phyloP scores from a whole-genome alignment of 306 rosid species.

The Dalbergia oliveri region DNA sequence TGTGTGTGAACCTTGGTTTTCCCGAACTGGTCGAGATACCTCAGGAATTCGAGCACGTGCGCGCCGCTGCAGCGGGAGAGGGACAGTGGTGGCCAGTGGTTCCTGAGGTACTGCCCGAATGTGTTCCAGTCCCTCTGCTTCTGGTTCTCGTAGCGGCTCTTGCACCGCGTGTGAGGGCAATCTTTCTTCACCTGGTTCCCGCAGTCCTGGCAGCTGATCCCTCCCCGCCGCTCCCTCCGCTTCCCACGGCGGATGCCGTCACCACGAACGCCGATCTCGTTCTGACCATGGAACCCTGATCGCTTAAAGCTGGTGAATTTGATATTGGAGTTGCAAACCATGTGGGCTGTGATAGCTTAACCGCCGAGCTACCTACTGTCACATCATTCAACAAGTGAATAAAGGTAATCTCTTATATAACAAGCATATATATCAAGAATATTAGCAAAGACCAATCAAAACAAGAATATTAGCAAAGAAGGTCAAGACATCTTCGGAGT shows the following conservation, averaged over 20 bases:
- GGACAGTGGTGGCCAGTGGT: slow-evolving; percentile 77
- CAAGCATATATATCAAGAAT: not conserved
- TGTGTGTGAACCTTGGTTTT: slow-evolving; percentile 83
- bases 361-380: not conserved
- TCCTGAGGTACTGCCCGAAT: slow-evolving; percentile 72
- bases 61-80: slow-evolving; percentile 78
- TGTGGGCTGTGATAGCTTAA: not conserved
- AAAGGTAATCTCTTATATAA: not conserved
- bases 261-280: too few relatives aligned
- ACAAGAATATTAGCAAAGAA: not conserved
- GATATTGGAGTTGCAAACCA: not conserved
- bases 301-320: not conserved
- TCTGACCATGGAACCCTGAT: not conserved
- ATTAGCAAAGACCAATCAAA: not conserved
- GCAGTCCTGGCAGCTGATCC: too few relatives aligned
- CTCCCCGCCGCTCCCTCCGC: too few relatives aligned
- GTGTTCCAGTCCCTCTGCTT: slow-evolving; percentile 84
- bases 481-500: not conserved
- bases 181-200: too few relatives aligned
- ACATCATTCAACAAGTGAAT: not conserved
- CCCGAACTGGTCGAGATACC: slow-evolving; percentile 83
- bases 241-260: too few relatives aligned
- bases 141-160: slow-evolving; percentile 83
- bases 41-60: slow-evolving; percentile 76
- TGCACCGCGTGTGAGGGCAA: too few relatives aligned